Base-by-base conservation (phyloP, 164 flowering plant species). In the Annona squamosa region DNA sequence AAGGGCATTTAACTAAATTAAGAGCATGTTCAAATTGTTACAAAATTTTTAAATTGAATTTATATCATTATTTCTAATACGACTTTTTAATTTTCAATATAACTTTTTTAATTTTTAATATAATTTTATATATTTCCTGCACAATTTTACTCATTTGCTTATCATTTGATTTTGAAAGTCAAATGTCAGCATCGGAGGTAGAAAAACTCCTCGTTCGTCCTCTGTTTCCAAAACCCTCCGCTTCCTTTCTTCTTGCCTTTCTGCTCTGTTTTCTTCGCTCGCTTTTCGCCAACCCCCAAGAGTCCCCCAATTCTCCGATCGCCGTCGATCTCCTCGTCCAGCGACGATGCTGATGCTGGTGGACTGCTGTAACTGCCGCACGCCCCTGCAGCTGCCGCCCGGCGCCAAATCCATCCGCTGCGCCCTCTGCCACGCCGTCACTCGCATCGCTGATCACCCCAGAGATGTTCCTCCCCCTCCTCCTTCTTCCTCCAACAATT, bases 351-450 rank as follows among this genome's bases (percentile, higher is more conserved):
- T 73, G 65, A 77, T 84, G 86, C 79, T 86, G 3, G 87, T 86
- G 1, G 71, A 85, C 80, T 89, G 92, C 67, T 82, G 87, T 63
- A 63, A 74, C 75, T 89, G 92, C 85, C 84, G 69, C 42, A 84
- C 87, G 5, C 84, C 85, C 2, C 71, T 89, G 42, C 87, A 81
- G 83, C 86, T 89, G n/a, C 91, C 93, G 44, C 77, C 84, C 10
- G 87, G 87, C 0, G 89, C 92, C 66, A 26, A 7, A n/a, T 78
- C 86, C 42, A 82, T 87, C 63, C 81, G 88, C 64, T 89, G 92
- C 83, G 81, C 82, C 52, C 2, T 87, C 56, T 89, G 93, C 81
- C 80, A 77, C 7, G 86, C 87, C 73, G 65, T 86, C 74, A 85
- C 90, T 70, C 76, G 2, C 63, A 63, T 87, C 73, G 81, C 86